Percentiles rank a stretch among this genome's conserved stretches.
Conservation (phyloP, 768 basidiomycete genomes). For the Dioszegia crocea region DNA sequence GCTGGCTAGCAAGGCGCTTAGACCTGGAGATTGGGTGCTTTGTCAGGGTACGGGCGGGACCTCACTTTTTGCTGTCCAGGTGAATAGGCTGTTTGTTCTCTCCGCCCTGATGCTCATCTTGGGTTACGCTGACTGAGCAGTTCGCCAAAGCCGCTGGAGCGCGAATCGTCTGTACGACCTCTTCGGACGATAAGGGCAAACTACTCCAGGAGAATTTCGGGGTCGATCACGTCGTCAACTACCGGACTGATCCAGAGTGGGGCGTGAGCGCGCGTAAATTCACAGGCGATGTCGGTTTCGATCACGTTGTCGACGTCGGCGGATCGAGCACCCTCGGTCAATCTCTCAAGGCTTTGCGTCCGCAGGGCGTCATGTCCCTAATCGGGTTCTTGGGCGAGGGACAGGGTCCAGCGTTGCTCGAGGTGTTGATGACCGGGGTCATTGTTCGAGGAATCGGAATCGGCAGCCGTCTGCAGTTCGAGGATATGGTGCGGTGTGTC, state of each 20-base stretch:
- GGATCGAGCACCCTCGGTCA: conserved; percentile 23
- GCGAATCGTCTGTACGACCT: background rate
- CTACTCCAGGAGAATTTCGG: background rate
- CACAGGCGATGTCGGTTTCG: conserved; percentile 21
- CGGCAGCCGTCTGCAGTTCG: background rate
- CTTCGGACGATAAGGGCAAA: background rate
- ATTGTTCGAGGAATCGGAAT: background rate
- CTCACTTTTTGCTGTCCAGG: background rate
- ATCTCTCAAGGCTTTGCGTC: conserved; percentile 19
- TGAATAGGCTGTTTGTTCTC: no score
- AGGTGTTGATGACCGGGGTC: background rate
- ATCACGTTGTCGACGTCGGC: conserved; percentile 28
- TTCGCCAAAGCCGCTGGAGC: background rate
- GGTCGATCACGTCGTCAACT: background rate
- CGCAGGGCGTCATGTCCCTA: conserved; percentile 13
- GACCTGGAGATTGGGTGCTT: conserved; percentile 11
- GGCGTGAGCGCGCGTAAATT: background rate
- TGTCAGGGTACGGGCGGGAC: background rate
- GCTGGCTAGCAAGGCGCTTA: conserved; percentile 11
- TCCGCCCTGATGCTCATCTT: no score
- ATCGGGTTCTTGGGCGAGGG: background rate
- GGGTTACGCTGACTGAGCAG: no score
- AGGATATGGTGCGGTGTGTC: background rate
- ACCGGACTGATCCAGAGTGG: background rate
- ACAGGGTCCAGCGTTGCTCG: background rate